Evolutionary conservation across 2,329 filamentous ascomycete genomes (phyloP).

Genomic region (Scortechinia acanthostroma): DNA sequence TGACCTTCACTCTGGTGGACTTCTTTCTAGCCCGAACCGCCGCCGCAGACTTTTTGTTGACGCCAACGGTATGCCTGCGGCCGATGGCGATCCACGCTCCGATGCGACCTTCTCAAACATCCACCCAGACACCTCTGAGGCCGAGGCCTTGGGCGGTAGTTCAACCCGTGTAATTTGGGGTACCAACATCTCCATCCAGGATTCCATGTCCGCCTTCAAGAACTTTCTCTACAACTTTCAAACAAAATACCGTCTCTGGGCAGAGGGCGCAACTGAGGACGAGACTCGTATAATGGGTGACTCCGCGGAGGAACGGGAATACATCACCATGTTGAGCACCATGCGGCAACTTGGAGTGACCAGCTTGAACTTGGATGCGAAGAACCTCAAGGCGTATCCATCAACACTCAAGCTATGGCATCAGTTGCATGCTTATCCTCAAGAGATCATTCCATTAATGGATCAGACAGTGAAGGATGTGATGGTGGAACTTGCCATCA

Average conservation of each 20-base stretch:
- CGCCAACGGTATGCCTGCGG: conserved; percentile 37
- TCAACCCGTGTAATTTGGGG: conserved; percentile 88
- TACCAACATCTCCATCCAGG: conserved; percentile 88
- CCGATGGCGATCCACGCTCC: conserved; percentile 33
- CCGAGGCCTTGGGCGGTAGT: conserved; percentile 75
- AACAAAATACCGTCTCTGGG: conserved; percentile 87
- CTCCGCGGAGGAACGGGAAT: conserved; percentile 68
- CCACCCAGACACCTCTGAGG: conserved; percentile 84
- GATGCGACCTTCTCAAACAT: conserved; percentile 54
- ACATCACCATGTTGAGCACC: conserved; percentile 76
- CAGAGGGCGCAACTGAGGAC: conserved; percentile 73
- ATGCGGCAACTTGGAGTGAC: conserved; percentile 84
- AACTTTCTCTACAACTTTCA: conserved; percentile 90
- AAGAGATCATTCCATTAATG: conserved; percentile 94
- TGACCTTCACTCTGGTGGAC: conserved; percentile 78
- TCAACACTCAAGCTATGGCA: conserved; percentile 91
- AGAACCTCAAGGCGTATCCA: conserved; percentile 86
- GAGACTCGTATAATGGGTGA: conserved; percentile 65
- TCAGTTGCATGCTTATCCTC: conserved; percentile 86
- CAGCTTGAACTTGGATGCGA: conserved; percentile 79
- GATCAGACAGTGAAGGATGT: conserved; percentile 89
- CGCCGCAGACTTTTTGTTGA: conserved; percentile 50
- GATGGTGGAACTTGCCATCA: conserved; percentile 81
- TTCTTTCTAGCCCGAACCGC: conserved; percentile 42
- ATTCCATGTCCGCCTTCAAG: conserved; percentile 80